Evolutionary conservation across 2,329 filamentous ascomycete species (phyloP).

Genomic region (Pestalotiopsis fici): DNA sequence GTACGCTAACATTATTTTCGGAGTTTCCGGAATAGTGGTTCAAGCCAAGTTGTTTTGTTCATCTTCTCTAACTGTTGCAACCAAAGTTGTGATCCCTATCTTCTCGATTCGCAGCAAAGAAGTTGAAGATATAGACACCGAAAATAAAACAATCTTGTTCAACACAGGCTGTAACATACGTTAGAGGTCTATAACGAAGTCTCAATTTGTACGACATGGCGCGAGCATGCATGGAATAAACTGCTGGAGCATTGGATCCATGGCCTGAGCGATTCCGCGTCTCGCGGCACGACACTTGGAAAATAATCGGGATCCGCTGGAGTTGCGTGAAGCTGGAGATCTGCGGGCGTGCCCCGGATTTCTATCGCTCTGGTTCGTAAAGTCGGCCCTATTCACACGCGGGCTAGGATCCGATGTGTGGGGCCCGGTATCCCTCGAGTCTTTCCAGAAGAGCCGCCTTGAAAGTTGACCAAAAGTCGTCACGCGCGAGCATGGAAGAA

Average conservation of each 20-base stretch:
- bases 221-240: background rate
- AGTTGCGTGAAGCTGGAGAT: background rate
- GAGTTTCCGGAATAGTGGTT: background rate
- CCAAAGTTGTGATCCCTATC: too few species aligned
- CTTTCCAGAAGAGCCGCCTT: background rate
- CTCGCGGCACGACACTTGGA: background rate
- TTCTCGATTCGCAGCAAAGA: too few species aligned
- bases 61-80: background rate
- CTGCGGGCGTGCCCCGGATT: background rate
- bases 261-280: background rate
- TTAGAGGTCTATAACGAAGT: too few species aligned
- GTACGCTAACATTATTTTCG: background rate
- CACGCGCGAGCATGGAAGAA: background rate
- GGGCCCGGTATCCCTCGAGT: background rate
- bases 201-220: too few species aligned
- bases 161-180: too few species aligned
- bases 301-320: background rate
- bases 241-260: background rate
- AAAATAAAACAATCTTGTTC: too few species aligned
- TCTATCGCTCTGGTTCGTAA: background rate
- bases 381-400: background rate
- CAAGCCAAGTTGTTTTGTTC: background rate
- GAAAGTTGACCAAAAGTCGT: background rate
- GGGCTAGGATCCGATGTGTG: background rate
- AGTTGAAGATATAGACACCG: too few species aligned